Evolutionary conservation across 352 stramenopile genomes (phyloP), one percentile per base, ranked within the genome.

Genomic region (Phytophthora boehmeriae): DNA sequence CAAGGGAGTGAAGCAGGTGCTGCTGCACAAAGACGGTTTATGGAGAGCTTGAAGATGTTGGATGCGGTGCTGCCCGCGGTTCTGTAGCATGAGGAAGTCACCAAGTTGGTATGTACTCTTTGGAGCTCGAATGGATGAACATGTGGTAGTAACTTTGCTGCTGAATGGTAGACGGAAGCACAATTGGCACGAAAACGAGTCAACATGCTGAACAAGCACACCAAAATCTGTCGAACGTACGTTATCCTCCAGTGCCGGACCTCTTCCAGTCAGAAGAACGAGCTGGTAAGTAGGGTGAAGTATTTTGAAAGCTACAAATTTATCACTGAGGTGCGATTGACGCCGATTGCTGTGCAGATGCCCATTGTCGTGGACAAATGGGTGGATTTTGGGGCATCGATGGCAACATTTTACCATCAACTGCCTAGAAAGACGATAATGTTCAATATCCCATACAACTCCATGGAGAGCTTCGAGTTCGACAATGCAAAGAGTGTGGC

Each of bases 401-500:
- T 63, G 6, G 67, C 71, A 27, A 86, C 66, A 1, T 87, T 87
- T 38, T 90, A 90, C 53, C 78, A 71, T 38, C 70, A 68, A 11
- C 53, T 75, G 8, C 54, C 56, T 2, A 58, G n/a, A 27, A 64
- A 84, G 28, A 78, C 75, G 0, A 75, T 72, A 8, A 62, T 90
- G 19, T 68, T 80, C 41, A 90, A 90, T 38, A 60, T 90, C 13
- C 80, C 80, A 8, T 77, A 83, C 45, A 63, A 45, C 1, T 82
- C 76, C 39, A 52, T 88, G 20, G 63, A 84, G 45, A 66, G 56
- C 17, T 28, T 82, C 2, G 76, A 84, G 22, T 63, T 80, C 5
- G 75, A 83, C 16, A 49, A 68, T 13, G 4, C 16, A 8, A 74
- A 54, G 16, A 11, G 17, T 0, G 30, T 77, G 36, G 53, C 52